Evolutionary conservation across 768 basidiomycete genomes (phyloP).

Genomic region (Crepidotus variabilis): DNA sequence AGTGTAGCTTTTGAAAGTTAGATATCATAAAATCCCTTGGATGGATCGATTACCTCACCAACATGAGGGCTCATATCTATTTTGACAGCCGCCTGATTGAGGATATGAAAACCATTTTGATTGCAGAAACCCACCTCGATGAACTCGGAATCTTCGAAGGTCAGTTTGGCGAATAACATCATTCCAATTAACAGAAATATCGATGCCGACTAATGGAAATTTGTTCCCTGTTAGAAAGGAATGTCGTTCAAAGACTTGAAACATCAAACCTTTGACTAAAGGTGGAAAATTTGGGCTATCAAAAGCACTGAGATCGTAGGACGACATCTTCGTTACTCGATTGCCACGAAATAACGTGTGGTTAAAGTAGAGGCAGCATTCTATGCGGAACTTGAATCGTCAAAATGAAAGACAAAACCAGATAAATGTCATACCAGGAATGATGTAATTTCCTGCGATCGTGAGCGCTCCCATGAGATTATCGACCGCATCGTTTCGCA

Average conservation of each 20-base stretch:
- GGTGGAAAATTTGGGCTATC: conserved; percentile 81
- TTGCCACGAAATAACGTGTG: conserved; percentile 86
- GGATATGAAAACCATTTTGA: background rate
- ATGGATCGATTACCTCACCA: conserved; percentile 40
- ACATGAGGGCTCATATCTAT: conserved; percentile 80
- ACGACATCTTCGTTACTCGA: conserved; percentile 78
- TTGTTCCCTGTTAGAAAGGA: conserved; percentile 4
- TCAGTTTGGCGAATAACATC: conserved; percentile 82
- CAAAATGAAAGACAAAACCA: background rate
- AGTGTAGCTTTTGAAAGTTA: conserved; percentile 54
- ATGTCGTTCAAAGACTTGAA: background rate
- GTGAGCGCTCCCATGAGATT: conserved; percentile 87
- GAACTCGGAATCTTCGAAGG: conserved; percentile 72
- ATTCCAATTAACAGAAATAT: conserved; percentile 87
- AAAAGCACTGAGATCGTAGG: conserved; percentile 81
- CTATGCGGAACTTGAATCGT: conserved; percentile 31
- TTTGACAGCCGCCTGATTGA: conserved; percentile 7
- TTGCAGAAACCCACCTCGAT: conserved; percentile 54
- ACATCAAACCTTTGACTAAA: conserved; percentile 65
- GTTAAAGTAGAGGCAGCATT: conserved; percentile 87
- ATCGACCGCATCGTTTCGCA: conserved; percentile 93
- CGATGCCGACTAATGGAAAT: conserved; percentile 67
- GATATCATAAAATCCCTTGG: conserved; percentile 1
- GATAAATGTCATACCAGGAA: conserved; percentile 60
- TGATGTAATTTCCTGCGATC: conserved; percentile 87